These are phyloP conservation scores for Hypoxylon intermedium DNA, from an alignment of 495 filamentous ascomycete species.

Conservation along the genomic window DNA sequence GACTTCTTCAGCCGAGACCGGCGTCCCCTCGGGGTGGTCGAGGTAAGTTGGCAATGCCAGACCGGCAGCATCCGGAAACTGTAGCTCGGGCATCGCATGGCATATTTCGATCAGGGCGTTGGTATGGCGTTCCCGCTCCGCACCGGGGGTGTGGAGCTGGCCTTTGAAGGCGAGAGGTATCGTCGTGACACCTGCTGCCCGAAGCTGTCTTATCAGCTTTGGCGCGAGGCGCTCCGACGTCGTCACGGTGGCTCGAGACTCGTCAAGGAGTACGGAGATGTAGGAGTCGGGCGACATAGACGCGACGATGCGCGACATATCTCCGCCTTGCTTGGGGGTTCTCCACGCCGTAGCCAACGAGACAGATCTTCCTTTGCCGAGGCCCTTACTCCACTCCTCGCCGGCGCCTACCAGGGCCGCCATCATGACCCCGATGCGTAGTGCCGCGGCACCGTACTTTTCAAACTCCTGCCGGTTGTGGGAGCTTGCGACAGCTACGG, in stretches of 20 bases:
- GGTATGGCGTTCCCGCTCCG: not conserved
- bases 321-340: not conserved
- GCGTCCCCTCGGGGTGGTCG: not conserved
- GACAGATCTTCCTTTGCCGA: not conserved
- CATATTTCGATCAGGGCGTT: not conserved
- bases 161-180: not conserved
- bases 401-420: not conserved
- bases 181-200: not conserved
- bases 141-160: not conserved
- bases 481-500: slow-evolving; percentile 47
- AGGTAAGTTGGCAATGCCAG: not conserved
- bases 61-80: not conserved
- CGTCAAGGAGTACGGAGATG: no score
- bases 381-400: not conserved
- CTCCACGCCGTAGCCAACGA: no score
- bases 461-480: slow-evolving; percentile 34
- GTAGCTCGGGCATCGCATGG: not conserved
- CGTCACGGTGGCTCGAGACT: no score
- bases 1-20: not conserved
- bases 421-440: slow-evolving; percentile 41
- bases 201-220: no score
- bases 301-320: not conserved
- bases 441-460: slow-evolving; percentile 47
- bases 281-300: not conserved
- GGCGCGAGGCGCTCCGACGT: no score